These are phyloP conservation scores for Neurospora sp. DNA, from an alignment of 495 filamentous ascomycete genomes.

Conservation along the genomic window DNA sequence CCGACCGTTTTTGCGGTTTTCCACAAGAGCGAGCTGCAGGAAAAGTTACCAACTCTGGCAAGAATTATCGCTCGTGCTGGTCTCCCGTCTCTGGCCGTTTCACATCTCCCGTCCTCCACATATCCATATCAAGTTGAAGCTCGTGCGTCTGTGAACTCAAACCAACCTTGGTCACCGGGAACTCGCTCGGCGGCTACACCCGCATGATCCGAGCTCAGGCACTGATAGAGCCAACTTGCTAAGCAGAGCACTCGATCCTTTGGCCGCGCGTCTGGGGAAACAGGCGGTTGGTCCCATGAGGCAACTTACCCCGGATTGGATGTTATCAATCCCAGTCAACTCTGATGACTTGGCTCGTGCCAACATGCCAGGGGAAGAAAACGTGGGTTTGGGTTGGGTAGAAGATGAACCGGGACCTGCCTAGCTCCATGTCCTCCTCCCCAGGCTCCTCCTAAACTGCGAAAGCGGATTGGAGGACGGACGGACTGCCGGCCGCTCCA, in stretches of 20 bases:
- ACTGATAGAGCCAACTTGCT: neutral
- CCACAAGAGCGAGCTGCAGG: neutral
- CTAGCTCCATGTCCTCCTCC: too few species aligned
- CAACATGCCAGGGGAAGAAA: too few species aligned
- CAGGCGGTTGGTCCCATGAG: neutral
- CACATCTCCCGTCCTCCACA: neutral
- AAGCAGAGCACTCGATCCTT: too few species aligned
- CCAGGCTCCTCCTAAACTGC: too few species aligned
- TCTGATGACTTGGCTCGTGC: too few species aligned
- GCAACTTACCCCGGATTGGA: too few species aligned
- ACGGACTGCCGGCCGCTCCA: neutral
- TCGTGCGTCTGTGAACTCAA: neutral
- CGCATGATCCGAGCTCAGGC: neutral
- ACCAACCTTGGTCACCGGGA: neutral
- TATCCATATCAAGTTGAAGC: neutral
- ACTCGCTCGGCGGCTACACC: neutral
- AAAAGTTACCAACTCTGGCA: neutral
- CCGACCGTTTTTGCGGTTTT: neutral
- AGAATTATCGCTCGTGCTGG: neutral
- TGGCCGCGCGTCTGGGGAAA: neutral
- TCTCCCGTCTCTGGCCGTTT: neutral
- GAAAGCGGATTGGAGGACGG: too few species aligned
- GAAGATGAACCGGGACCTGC: too few species aligned
- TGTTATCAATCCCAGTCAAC: too few species aligned
- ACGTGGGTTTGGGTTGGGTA: too few species aligned